These are phyloP conservation scores for Xylariaceae sp. DNA, from an alignment of 2,329 filamentous ascomycete species.

Conservation along the genomic window DNA sequence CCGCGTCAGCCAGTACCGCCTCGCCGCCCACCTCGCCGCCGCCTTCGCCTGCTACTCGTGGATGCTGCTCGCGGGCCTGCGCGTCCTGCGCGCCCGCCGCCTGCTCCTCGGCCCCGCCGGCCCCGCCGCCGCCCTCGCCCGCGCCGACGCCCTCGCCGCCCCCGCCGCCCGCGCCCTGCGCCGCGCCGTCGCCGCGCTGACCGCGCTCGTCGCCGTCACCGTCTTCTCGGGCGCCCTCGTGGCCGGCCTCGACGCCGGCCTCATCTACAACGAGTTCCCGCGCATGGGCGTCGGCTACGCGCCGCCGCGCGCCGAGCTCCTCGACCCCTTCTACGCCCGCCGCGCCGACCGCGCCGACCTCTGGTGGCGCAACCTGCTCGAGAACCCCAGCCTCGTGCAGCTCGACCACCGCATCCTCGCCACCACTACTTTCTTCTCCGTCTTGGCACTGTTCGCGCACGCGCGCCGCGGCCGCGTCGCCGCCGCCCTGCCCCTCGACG, in stretches of 20 bases:
- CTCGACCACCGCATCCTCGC: constrained; percentile 92
- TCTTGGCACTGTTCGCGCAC: constrained; percentile 76
- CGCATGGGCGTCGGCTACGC: constrained; percentile 82
- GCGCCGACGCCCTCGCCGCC: constrained; percentile 54
- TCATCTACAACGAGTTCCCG: constrained; percentile 99
- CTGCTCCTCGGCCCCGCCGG: constrained; percentile 61
- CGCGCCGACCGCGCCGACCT: constrained; percentile 71
- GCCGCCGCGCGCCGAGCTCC: constrained; percentile 76
- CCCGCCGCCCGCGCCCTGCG: constrained; percentile 68
- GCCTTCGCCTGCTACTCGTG: constrained; percentile 90
- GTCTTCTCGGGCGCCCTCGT: constrained; percentile 92
- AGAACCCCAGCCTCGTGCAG: constrained; percentile 94
- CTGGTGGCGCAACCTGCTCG: constrained; percentile 95
- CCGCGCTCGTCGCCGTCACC: constrained; percentile 74
- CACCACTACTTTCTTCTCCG: constrained; percentile 75
- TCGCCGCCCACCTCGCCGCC: constrained; percentile 81
- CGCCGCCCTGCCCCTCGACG: constrained; percentile 53
- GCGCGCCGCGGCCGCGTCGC: constrained; percentile 56
- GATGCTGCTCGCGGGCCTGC: constrained; percentile 86
- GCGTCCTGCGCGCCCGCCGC: constrained; percentile 70
- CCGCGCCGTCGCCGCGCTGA: constrained; percentile 61
- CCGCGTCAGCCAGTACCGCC: constrained; percentile 86
- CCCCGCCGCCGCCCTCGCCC: constrained; percentile 52
- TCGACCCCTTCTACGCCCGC: constrained; percentile 78
- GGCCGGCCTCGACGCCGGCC: constrained; percentile 86